Percentiles rank a stretch among this genome's conserved stretches.
These are phyloP conservation scores for Aspergillus sclerotioniger DNA, from an alignment of 495 filamentous ascomycete genomes.

Conservation along the genomic window DNA sequence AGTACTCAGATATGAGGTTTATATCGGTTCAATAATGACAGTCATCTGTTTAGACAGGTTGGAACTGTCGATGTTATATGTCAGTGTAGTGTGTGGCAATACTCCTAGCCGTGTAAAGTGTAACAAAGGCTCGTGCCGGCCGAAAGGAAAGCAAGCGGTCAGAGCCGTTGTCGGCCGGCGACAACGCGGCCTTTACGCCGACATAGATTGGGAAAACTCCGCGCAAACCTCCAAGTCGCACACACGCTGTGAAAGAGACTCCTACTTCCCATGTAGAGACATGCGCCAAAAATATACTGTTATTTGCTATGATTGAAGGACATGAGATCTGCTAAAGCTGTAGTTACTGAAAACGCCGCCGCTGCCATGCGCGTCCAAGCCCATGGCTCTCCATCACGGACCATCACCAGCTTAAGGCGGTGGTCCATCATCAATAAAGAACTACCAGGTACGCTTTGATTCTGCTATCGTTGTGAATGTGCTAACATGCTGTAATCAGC, in stretches of 20 bases:
- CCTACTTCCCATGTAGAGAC: background rate
- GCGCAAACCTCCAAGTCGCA: conserved; percentile 2
- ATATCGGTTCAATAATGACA: too few relatives aligned
- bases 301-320: conserved; percentile 6
- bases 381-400: conserved; percentile 42
- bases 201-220: conserved; percentile 13
- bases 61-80: too few relatives aligned
- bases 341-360: conserved; percentile 30
- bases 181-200: too few relatives aligned
- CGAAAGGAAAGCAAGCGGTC: too few relatives aligned
- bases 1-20: too few relatives aligned
- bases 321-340: conserved; percentile 44
- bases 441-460: conserved; percentile 54
- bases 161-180: too few relatives aligned
- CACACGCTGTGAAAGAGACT: background rate
- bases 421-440: conserved; percentile 77
- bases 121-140: too few relatives aligned
- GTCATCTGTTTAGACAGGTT: too few relatives aligned
- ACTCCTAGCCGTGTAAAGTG: too few relatives aligned
- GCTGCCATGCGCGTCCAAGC: conserved; percentile 20
- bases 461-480: conserved; percentile 7
- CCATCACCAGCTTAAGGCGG: conserved; percentile 69
- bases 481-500: conserved; percentile 30
- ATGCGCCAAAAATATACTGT: conserved; percentile 8
- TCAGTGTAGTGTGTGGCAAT: too few relatives aligned